Evolutionary conservation across 1,284 basidiomycete genomes (phyloP).

Genomic region (Inonotus hispidus): DNA sequence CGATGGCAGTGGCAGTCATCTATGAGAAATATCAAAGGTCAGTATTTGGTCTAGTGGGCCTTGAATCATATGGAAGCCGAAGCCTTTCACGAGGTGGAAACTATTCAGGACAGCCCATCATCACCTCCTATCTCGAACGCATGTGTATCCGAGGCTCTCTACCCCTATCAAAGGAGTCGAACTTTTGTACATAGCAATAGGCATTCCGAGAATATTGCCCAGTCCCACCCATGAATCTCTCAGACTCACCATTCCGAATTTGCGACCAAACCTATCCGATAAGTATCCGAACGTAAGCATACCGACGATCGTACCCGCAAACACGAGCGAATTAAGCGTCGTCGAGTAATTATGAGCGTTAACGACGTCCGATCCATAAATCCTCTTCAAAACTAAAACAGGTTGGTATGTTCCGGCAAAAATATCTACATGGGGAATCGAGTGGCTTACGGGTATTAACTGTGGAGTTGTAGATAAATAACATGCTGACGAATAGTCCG

Average conservation of each 20-base stretch:
- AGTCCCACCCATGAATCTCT: slow-evolving; percentile 7
- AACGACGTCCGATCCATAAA: slow-evolving; percentile 55
- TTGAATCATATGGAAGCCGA: too few relatives aligned
- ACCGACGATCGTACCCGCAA: slow-evolving; percentile 83
- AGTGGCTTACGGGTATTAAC: slow-evolving; percentile 57
- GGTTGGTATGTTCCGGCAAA: slow-evolving; percentile 8
- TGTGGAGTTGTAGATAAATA: slow-evolving; percentile 24
- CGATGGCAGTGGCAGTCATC: slow-evolving; percentile 75
- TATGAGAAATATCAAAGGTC: slow-evolving; percentile 24
- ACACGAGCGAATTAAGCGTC: slow-evolving; percentile 62
- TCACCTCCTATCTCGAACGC: not conserved
- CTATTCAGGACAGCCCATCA: not conserved
- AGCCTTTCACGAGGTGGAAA: too few relatives aligned
- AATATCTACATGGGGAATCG: not conserved
- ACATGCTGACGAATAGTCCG: not conserved
- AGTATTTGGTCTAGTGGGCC: not conserved
- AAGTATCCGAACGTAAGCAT: slow-evolving; percentile 74
- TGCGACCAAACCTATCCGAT: slow-evolving; percentile 84
- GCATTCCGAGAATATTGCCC: too few relatives aligned
- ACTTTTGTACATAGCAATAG: not conserved
- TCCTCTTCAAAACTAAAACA: slow-evolving; percentile 51
- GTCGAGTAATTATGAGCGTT: slow-evolving; percentile 49
- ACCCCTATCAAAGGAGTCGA: too few relatives aligned
- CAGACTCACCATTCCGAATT: slow-evolving; percentile 74
- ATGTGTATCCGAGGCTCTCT: not conserved